Base-by-base conservation (phyloP, 768 basidiomycete genomes). In the Mycena latifolia region DNA sequence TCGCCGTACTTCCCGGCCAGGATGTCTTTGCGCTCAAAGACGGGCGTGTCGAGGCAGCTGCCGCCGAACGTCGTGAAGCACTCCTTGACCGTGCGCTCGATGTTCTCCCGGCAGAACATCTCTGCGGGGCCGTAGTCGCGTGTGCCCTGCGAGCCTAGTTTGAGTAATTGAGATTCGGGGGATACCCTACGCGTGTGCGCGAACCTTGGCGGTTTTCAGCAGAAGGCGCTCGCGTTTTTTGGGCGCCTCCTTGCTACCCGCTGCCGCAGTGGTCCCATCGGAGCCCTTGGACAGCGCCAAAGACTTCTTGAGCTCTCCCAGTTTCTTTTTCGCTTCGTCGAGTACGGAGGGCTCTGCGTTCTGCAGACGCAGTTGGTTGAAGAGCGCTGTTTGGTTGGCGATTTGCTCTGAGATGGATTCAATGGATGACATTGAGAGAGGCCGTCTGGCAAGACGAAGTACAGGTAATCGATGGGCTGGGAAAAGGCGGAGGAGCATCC, bases 1-100 rank as follows among this genome's bases (percentile, higher is more conserved):
- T 99, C 98, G 56, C 98, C 98, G 71, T 99, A 98, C 79, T 99
- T 99, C 65, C 95, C 97, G 1, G 96, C 88, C 46, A 99, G 80
- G 62, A 99, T 90, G 75, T 99, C 98, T 77, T 96, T 96, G 66
- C 97, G 90, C 80, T 99, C 98, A 72, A 99, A 99, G 8, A 99
- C 96, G 57, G 98, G 98, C 3, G 98, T 99, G 78, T 99, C 98
- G 59, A 99, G 93, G 66, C 93, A 95, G 57, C 88, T 86, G 9
- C 91, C 98, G 15, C 98, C 98, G 74, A 92, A 97, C 8, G 89
- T 86, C 50, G 93, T 89, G 79, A 99, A 99, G 62, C 89, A 89
- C 2, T 92, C 89, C 75, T 93, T 93, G 73, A 99, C 91, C 59
- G 90, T 93, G 46, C 86, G 85, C 75, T 98, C 96, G 73, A 99